Evolutionary conservation across 345 rosid genomes (phyloP).

Genomic region (Aethionema arabicum): DNA sequence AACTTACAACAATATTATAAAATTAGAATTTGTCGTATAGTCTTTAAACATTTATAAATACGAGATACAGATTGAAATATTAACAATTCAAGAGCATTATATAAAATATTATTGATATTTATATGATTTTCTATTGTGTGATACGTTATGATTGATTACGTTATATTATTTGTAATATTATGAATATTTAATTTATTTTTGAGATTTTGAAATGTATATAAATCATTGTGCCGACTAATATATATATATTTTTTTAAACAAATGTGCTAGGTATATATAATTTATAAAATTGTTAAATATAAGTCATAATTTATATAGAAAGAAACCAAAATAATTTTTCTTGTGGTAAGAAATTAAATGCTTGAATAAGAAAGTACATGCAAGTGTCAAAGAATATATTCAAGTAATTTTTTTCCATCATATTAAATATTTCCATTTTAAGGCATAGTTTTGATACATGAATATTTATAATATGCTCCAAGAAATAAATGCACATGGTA

Average conservation of each 20-base stretch:
- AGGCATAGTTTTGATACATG: constrained; percentile 2
- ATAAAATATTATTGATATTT: constrained; percentile 17
- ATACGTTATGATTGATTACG: constrained; percentile 26
- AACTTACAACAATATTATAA: constrained; percentile 26
- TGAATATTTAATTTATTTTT: constrained; percentile 13
- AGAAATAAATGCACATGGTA: constrained; percentile 26
- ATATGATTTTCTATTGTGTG: constrained; percentile 3
- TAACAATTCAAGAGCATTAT: not conserved
- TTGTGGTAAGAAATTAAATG: not conserved
- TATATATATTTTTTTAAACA: not conserved
- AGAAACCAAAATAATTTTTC: not conserved
- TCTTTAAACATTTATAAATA: constrained; percentile 4
- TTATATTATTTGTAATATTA: constrained; percentile 13
- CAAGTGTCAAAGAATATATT: constrained; percentile 2
- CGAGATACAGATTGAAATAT: constrained; percentile 2
- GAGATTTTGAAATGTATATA: constrained; percentile 21
- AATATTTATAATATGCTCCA: not conserved
- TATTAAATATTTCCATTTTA: not conserved
- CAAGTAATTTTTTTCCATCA: not conserved
- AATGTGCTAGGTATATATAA: not conserved
- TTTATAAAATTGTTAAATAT: too few relatives aligned
- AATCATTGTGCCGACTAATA: constrained; percentile 25
- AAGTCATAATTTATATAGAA: not conserved
- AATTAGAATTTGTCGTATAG: constrained; percentile 5
- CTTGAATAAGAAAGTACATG: constrained; percentile 15